Conservation (phyloP, 192 early-diverging fungal genomes). For the Rhizophagus clarus region DNA sequence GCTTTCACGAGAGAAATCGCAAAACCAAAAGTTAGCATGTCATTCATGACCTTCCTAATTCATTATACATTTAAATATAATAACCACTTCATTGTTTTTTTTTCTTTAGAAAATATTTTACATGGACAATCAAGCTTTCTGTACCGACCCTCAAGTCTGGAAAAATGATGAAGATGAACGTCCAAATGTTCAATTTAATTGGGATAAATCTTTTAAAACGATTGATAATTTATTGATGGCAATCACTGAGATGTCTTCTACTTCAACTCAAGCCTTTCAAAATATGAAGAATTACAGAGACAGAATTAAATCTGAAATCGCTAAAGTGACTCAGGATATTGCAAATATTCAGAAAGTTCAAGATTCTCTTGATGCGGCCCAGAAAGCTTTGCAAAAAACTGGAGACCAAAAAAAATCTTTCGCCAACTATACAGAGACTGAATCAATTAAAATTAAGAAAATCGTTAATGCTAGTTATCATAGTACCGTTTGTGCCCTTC, state of each 20-base stretch:
- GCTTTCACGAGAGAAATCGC: conserved; percentile 13
- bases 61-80: background rate
- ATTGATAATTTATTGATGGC: background rate
- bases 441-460: background rate
- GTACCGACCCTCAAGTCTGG: conserved; percentile 9
- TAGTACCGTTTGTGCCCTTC: conserved; percentile 11
- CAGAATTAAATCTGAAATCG: background rate
- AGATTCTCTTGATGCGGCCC: conserved; percentile 2
- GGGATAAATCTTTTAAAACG: background rate
- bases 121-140: conserved; percentile 15
- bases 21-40: conserved; percentile 4
- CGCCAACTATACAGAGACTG: conserved; percentile 15
- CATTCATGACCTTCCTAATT: background rate
- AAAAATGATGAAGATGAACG: conserved; percentile 9
- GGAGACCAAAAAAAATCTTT: background rate
- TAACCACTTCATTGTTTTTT: background rate
- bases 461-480: background rate
- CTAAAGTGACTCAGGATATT: background rate
- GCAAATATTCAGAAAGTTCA: background rate
- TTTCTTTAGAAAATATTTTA: conserved; percentile 1
- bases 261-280: conserved; percentile 11
- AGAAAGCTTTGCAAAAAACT: conserved; percentile 3
- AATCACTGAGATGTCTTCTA: background rate
- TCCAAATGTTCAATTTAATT: background rate
- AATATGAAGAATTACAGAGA: background rate